These are phyloP conservation scores for Annulohypoxylon truncatum DNA, from an alignment of 2,329 filamentous ascomycete genomes.

Conservation along the genomic window DNA sequence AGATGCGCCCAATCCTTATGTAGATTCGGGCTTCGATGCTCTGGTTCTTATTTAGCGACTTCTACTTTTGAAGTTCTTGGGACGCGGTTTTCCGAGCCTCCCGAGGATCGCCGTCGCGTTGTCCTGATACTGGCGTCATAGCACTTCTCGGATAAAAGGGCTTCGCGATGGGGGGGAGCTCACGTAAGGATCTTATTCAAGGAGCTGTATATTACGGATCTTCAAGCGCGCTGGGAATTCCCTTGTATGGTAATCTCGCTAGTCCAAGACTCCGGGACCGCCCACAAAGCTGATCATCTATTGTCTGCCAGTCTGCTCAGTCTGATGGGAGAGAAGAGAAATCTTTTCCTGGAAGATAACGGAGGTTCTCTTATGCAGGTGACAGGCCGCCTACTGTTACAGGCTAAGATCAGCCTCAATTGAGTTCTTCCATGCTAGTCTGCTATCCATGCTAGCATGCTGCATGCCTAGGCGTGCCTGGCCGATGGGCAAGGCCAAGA, in stretches of 20 bases:
- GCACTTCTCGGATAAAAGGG: slow-evolving; percentile 17
- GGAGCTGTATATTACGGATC: slow-evolving; percentile 22
- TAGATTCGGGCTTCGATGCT: slow-evolving; percentile 9
- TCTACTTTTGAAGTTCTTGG: background rate
- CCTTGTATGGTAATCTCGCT: slow-evolving; percentile 32
- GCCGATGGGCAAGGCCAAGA: slow-evolving; percentile 36
- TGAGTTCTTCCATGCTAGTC: slow-evolving; percentile 39
- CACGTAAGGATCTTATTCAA: slow-evolving; percentile 12
- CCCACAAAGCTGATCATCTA: background rate
- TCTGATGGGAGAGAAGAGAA: background rate
- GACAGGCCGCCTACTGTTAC: slow-evolving; percentile 34
- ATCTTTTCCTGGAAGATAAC: slow-evolving; percentile 40
- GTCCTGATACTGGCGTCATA: slow-evolving; percentile 10
- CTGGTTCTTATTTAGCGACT: background rate
- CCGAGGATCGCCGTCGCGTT: slow-evolving; percentile 20
- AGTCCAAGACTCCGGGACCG: slow-evolving; percentile 35
- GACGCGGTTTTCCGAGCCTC: slow-evolving; percentile 21
- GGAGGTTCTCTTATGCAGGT: slow-evolving; percentile 30
- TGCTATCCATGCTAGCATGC: too few species aligned
- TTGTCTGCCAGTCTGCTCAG: background rate
- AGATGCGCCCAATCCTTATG: slow-evolving; percentile 3
- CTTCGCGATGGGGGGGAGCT: slow-evolving; percentile 3
- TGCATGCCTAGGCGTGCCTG: slow-evolving; percentile 39
- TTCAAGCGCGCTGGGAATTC: slow-evolving; percentile 28
- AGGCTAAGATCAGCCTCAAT: slow-evolving; percentile 42